A percentile compares a stretch with the other conserved stretches of the same genome.
Evolutionary conservation across 2,329 filamentous ascomycete genomes (phyloP).

Genomic region (Phyllosticta ampelicida): DNA sequence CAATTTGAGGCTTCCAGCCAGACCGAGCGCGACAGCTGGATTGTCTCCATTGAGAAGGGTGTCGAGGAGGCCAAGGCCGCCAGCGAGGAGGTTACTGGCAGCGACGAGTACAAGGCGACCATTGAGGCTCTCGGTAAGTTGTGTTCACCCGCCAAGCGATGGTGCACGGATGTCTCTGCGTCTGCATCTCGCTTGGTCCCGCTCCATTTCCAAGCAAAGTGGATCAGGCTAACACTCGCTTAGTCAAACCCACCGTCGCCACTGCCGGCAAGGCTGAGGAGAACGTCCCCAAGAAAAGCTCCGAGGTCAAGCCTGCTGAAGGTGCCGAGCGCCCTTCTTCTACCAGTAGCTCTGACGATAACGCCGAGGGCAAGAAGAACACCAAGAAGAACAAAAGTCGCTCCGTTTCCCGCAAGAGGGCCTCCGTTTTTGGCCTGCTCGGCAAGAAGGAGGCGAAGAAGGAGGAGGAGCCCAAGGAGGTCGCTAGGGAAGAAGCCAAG

Average conservation of each 20-base stretch:
- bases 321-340: conserved; percentile 24
- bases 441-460: conserved; percentile 43
- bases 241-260: conserved; percentile 31
- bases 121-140: conserved; percentile 58
- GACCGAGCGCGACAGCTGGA: conserved; percentile 86
- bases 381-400: conserved; percentile 47
- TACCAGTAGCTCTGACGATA: conserved; percentile 32
- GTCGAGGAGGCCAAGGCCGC: conserved; percentile 75
- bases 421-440: conserved; percentile 47
- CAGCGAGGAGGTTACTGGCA: conserved; percentile 60
- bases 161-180: conserved; percentile 13
- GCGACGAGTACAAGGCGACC: conserved; percentile 80
- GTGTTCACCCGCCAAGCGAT: conserved; percentile 16
- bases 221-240: conserved; percentile 24
- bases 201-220: conserved; percentile 11
- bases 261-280: conserved; percentile 29
- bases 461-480: conserved; percentile 33
- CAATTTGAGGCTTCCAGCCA: conserved; percentile 70
- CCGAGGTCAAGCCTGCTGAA: conserved; percentile 30
- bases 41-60: conserved; percentile 71
- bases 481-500: conserved; percentile 33
- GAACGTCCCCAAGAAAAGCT: conserved; percentile 37
- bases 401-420: conserved; percentile 48
- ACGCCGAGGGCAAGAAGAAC: conserved; percentile 36
- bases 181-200: conserved; percentile 21